Base-by-base conservation (phyloP, 257 asterid genomes). In the Lantana camara region DNA sequence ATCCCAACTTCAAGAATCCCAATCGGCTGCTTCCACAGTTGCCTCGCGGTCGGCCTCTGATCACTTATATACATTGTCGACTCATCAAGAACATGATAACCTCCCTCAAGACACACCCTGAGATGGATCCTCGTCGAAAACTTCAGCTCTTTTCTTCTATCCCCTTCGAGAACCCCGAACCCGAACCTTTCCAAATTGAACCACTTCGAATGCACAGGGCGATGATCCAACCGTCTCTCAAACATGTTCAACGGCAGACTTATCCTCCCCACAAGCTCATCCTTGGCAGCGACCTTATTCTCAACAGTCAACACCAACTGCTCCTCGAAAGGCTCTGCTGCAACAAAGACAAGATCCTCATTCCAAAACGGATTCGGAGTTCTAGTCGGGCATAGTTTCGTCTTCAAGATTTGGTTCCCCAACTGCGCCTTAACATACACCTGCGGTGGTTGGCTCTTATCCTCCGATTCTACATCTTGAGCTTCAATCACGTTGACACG, bases 251-350 rank as follows among this genome's bases (percentile, higher is more conserved):
- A 41, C 16, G 86, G 88, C 79, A 85, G 54, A 57, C 23, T 67
- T 29, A 73, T 45, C 77, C 91, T 73, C 60, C 96, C 96, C 1
- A 79, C 77, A 0, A 79, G 64, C 52, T 88, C 96, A 42, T 88
- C 95, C 70, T 80, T 85, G 1, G 76, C 50, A 4, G 83, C 60
- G 0, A 69, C 72, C 27, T 75, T 78, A 22, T 77, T 78, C 64
- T 83, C 96, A 0, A 88, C 66, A 0, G 84, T 83, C 19, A 88
- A 65, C 37, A 83, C 73, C 29, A 88, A 42, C 2, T 73, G 80
- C 60, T 88, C 96, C 68, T 88, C 96, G 22, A 88, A 88, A 13
- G 96, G 96, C 85, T 88, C 96, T 0, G 91, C 96, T 0, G 85
- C 83, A 12, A 85, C 96, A 21, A 88, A 85, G 29, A 88, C 9